These are phyloP conservation scores for Calonectria pteridis DNA, from an alignment of 2,329 filamentous ascomycete species.

Conservation along the genomic window DNA sequence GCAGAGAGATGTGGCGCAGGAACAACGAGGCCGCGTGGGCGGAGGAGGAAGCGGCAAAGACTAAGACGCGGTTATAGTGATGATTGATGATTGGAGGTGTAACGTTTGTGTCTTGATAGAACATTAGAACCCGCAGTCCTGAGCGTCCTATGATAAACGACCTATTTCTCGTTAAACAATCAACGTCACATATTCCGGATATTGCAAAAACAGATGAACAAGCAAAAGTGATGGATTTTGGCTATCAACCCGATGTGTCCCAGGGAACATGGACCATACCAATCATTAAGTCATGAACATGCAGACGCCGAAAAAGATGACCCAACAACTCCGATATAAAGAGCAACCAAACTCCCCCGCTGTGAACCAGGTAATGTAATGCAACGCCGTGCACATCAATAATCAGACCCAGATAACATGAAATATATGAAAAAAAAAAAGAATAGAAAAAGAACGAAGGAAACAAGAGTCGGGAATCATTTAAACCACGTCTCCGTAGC, in stretches of 20 bases:
- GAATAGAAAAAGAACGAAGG: not conserved
- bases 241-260: not conserved
- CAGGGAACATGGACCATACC: not conserved
- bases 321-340: not conserved
- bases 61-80: constrained; percentile 6
- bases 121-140: not conserved
- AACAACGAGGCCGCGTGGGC: constrained; percentile 54
- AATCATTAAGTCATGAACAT: not conserved
- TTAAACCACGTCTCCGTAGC: constrained; percentile 1
- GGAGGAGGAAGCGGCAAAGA: constrained; percentile 17
- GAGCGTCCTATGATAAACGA: not conserved
- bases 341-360: not conserved
- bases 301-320: not conserved
- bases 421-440: not conserved
- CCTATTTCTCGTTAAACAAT: not conserved
- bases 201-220: not conserved
- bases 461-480: not conserved
- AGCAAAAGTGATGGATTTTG: not conserved
- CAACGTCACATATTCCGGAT: not conserved
- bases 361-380: not conserved
- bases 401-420: not conserved
- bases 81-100: not conserved
- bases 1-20: constrained; percentile 70
- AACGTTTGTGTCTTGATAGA: not conserved
- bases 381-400: not conserved